Percentiles rank a stretch among this genome's conserved stretches.
Evolutionary conservation across 805 yeast species (phyloP).

Genomic region (Yarrowia porcina): DNA sequence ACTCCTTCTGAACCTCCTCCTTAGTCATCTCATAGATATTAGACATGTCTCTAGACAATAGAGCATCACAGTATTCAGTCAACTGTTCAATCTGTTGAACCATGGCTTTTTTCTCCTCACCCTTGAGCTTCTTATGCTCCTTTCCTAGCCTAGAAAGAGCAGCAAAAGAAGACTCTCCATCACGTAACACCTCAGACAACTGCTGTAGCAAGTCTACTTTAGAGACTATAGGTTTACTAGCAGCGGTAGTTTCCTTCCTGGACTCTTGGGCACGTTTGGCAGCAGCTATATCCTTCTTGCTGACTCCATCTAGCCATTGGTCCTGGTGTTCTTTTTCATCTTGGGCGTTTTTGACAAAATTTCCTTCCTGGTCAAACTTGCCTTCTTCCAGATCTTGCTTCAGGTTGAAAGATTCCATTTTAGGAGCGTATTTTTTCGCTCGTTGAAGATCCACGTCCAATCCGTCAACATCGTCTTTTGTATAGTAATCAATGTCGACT

Average conservation of each 20-base stretch:
- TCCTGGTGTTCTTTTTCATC: conserved; percentile 42
- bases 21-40: conserved; percentile 53
- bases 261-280: conserved; percentile 41
- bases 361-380: conserved; percentile 58
- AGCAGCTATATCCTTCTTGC: conserved; percentile 40
- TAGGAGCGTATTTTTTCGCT: conserved; percentile 36
- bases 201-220: conserved; percentile 32
- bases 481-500: conserved; percentile 33
- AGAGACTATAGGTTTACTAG: conserved; percentile 24
- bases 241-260: conserved; percentile 29
- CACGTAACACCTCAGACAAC: conserved; percentile 41
- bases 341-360: conserved; percentile 47
- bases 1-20: conserved; percentile 54
- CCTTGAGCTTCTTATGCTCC: conserved; percentile 22
- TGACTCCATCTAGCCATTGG: conserved; percentile 41
- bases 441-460: conserved; percentile 30
- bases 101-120: background rate
- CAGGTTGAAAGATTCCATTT: conserved; percentile 62
- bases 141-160: conserved; percentile 45
- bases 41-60: conserved; percentile 44
- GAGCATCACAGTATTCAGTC: conserved; percentile 49
- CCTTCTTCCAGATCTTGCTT: conserved; percentile 58
- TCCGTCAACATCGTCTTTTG: conserved; percentile 30
- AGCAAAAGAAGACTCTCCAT: conserved; percentile 58
- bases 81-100: conserved; percentile 34